Percentiles rank a stretch among this genome's conserved stretches.
phyloP scores from a whole-genome alignment of 1,284 basidiomycete genomes.

The Crucibulum cyathiforme region DNA sequence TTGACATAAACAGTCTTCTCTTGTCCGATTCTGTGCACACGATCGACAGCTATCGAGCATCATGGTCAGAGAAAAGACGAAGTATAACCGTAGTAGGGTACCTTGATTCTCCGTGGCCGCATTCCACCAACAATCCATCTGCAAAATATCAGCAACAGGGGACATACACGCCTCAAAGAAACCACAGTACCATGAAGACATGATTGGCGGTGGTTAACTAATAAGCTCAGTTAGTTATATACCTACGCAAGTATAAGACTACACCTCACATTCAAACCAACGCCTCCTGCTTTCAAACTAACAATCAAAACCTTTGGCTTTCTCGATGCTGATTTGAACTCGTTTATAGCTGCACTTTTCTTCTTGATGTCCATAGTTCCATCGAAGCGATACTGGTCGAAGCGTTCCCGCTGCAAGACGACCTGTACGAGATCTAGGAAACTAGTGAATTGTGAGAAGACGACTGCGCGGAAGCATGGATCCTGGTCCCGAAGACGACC shows the following conservation, averaged over 20 bases:
- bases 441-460: conserved; percentile 88
- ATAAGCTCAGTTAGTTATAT: conserved; percentile 1
- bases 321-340: conserved; percentile 71
- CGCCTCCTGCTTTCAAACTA: conserved; percentile 93
- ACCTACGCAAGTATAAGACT: conserved; percentile 2
- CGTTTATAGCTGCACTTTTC: conserved; percentile 75
- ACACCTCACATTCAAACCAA: conserved; percentile 79
- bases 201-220: conserved; percentile 80
- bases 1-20: conserved; percentile 87
- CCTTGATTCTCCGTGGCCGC: conserved; percentile 90
- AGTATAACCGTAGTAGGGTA: conserved; percentile 30
- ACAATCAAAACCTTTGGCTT: conserved; percentile 85
- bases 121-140: conserved; percentile 99
- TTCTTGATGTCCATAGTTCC: conserved; percentile 92
- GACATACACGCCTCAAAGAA: conserved; percentile 1
- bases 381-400: conserved; percentile 87
- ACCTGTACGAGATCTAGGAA: conserved; percentile 85
- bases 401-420: conserved; percentile 75
- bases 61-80: conserved; percentile 12
- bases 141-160: conserved; percentile 7
- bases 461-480: conserved; percentile 82
- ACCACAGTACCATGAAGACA: conserved; percentile 77
- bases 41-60: conserved; percentile 65
- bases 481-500: conserved; percentile 73
- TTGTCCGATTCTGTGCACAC: conserved; percentile 86